Conservation (phyloP, 2,329 filamentous ascomycete species). For the Colletotrichum aenigma region DNA sequence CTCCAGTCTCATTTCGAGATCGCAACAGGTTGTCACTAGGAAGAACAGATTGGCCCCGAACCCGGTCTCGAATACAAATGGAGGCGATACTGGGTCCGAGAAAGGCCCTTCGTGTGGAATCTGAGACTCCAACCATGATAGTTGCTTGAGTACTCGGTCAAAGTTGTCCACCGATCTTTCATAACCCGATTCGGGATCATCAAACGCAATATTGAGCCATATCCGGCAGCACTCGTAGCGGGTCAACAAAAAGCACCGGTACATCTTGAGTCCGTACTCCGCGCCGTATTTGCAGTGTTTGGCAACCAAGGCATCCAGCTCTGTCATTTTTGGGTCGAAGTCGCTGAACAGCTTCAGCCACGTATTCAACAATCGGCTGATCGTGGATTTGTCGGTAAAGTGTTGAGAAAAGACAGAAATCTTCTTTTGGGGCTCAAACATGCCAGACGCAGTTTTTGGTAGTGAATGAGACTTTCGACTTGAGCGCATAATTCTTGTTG, state of each 20-base stretch:
- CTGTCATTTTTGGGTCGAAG: not conserved
- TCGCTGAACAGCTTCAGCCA: not conserved
- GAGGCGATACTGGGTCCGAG: not conserved
- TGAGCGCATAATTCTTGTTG: not conserved
- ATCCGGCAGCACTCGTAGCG: conserved; percentile 12
- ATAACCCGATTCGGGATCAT: conserved; percentile 18
- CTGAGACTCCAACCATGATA: not conserved
- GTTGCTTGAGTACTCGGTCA: not conserved
- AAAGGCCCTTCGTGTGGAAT: not conserved
- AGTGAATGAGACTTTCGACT: not conserved
- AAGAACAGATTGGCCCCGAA: not conserved
- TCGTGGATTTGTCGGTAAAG: not conserved
- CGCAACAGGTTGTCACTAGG: not conserved
- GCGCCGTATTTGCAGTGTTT: not conserved
- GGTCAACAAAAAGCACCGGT: not conserved
- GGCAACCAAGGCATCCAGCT: conserved; percentile 13
- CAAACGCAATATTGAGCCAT: conserved; percentile 35
- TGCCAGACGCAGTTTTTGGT: not conserved
- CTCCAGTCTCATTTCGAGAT: not conserved
- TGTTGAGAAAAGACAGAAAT: not conserved
- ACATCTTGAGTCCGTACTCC: not conserved
- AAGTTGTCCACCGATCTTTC: not conserved
- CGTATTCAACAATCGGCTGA: not conserved
- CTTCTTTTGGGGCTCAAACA: not conserved
- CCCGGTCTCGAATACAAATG: not conserved